These are phyloP conservation scores for Bruguiera hainesii DNA, from an alignment of 441 rosid species.

Conservation along the genomic window DNA sequence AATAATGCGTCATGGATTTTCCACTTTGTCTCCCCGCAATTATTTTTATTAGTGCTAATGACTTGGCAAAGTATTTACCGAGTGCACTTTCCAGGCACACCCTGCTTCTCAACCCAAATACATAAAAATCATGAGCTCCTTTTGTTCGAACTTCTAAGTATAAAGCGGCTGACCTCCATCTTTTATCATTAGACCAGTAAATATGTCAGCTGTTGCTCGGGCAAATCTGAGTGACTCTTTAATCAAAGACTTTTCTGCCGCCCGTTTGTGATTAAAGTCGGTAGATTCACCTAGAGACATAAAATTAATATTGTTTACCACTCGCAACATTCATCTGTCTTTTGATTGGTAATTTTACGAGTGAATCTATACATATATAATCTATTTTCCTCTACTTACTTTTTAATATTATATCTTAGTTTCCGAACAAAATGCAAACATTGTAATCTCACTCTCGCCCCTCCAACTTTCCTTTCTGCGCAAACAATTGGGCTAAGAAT, in stretches of 20 bases:
- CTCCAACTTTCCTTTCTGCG: too few relatives aligned
- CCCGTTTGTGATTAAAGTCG: background rate
- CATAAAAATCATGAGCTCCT: background rate
- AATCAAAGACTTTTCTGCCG: background rate
- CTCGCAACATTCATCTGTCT: too few relatives aligned
- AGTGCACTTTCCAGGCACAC: conserved; percentile 1
- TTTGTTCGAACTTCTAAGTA: conserved; percentile 6
- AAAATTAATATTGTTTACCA: too few relatives aligned
- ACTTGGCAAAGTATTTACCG: conserved; percentile 5
- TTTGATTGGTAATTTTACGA: too few relatives aligned
- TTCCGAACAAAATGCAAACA: too few relatives aligned
- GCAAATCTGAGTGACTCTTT: conserved; percentile 14
- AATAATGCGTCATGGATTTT: conserved; percentile 14
- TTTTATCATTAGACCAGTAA: background rate
- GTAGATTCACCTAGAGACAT: too few relatives aligned
- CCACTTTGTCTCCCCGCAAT: conserved; percentile 37
- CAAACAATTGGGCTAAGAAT: too few relatives aligned
- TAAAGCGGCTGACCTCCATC: too few relatives aligned
- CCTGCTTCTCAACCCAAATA: conserved; percentile 15
- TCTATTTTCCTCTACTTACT: too few relatives aligned
- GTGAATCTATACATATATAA: too few relatives aligned
- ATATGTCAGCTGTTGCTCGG: conserved; percentile 23
- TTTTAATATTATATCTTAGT: too few relatives aligned
- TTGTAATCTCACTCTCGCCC: too few relatives aligned
- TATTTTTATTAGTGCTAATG: conserved; percentile 5